Conservation (phyloP, 495 filamentous ascomycete species). For the Pyrenula massariospora region DNA sequence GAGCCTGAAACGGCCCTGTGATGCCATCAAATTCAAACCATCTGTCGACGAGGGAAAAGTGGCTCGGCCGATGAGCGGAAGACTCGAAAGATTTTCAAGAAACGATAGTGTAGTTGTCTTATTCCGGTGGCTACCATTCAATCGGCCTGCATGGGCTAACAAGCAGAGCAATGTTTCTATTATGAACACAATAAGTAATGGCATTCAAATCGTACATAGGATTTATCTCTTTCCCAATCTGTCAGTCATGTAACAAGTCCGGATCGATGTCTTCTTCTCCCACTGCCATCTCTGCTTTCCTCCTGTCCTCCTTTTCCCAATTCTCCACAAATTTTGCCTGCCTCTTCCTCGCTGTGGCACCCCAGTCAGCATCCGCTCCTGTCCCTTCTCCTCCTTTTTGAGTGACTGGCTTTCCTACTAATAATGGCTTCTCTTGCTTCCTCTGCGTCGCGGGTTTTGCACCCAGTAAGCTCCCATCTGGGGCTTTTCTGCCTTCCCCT, state of each 20-base stretch:
- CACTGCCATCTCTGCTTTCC: background rate
- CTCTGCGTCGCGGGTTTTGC: slow-evolving; percentile 48
- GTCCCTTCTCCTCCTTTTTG: slow-evolving; percentile 12
- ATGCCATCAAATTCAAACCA: no score
- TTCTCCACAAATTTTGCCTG: slow-evolving; percentile 47
- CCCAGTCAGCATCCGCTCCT: slow-evolving; percentile 35
- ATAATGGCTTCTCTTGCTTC: slow-evolving; percentile 34
- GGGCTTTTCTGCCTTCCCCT: slow-evolving; percentile 28
- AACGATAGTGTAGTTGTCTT: no score
- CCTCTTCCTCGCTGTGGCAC: slow-evolving; percentile 44
- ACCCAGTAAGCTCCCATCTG: slow-evolving; percentile 24
- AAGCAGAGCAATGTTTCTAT: no score
- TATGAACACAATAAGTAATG: no score
- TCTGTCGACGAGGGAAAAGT: no score
- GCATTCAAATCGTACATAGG: no score
- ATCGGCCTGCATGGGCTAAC: no score
- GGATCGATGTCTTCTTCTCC: background rate
- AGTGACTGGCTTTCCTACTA: background rate
- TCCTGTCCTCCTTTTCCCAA: slow-evolving; percentile 30
- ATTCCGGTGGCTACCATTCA: no score
- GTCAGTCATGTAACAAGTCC: background rate
- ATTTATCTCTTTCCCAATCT: no score
- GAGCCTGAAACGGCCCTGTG: no score
- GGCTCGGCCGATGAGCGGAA: no score
- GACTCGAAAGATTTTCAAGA: no score